A percentile compares a stretch with the other conserved stretches of the same genome.
Evolutionary conservation across 441 rosid species (phyloP).

Genomic region (Isatis lusitanica): DNA sequence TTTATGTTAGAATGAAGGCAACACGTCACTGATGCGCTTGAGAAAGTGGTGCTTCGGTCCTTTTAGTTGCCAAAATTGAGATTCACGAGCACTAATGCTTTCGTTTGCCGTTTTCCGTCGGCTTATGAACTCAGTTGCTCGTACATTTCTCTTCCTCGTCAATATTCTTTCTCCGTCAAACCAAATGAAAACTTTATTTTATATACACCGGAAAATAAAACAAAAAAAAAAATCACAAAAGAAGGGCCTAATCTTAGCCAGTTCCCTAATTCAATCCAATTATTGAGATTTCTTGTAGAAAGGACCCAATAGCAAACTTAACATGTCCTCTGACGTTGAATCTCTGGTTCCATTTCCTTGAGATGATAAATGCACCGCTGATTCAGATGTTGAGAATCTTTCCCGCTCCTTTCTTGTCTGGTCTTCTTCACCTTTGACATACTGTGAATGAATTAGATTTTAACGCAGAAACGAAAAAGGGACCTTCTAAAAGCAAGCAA

Average conservation of each 20-base stretch:
- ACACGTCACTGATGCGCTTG: conserved; percentile 42
- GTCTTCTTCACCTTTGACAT: conserved; percentile 13
- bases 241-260: not conserved
- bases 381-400: conserved; percentile 4
- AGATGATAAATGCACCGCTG: not conserved
- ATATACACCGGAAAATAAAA: not conserved
- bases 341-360: conserved; percentile 18
- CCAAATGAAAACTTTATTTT: not conserved
- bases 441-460: conserved; percentile 9
- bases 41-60: conserved; percentile 43
- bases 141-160: not conserved
- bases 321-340: conserved; percentile 19
- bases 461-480: not conserved
- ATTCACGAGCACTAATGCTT: conserved; percentile 38
- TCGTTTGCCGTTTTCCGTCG: conserved; percentile 27
- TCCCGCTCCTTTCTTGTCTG: not conserved
- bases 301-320: conserved; percentile 26
- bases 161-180: not conserved
- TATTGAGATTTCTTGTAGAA: conserved; percentile 7
- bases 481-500: not conserved
- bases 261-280: not conserved
- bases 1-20: conserved; percentile 3
- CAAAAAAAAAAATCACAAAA: not conserved
- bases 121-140: conserved; percentile 40
- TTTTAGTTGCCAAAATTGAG: conserved; percentile 37